Evolutionary conservation across 2,329 filamentous ascomycete species (phyloP).

Genomic region (Clonostachys solani): DNA sequence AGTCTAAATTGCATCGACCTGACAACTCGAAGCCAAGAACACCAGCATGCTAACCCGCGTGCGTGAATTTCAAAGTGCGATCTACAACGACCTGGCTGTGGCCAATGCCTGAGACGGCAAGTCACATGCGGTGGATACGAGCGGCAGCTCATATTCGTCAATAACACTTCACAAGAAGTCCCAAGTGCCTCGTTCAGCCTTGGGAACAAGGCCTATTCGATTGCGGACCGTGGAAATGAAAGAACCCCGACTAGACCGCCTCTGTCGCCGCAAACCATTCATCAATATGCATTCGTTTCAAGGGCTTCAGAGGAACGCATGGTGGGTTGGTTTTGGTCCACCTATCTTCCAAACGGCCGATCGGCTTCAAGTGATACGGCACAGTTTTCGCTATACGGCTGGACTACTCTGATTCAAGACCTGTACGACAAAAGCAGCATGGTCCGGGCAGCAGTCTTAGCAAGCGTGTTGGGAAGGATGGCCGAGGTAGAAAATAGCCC

Average conservation of each 20-base stretch:
- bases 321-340: no score
- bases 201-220: constrained; percentile 43
- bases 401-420: no score
- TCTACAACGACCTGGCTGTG: constrained; percentile 55
- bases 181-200: constrained; percentile 7
- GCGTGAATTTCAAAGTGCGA: constrained; percentile 43
- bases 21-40: neutral
- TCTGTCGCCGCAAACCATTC: neutral
- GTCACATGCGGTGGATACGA: constrained; percentile 58
- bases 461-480: no score
- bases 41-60: neutral
- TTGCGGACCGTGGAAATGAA: constrained; percentile 50
- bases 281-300: neutral
- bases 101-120: constrained; percentile 55
- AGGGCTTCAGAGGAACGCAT: constrained; percentile 30
- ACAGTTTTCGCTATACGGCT: no score
- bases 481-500: no score
- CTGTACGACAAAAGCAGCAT: no score
- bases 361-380: no score
- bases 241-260: neutral
- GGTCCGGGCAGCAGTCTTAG: no score
- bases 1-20: constrained; percentile 8
- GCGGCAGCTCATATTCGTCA: constrained; percentile 59
- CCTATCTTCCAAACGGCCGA: no score
- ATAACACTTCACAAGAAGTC: constrained; percentile 33